Evolutionary conservation across 2,329 filamentous ascomycete genomes (phyloP), one percentile per base, ranked within the genome.

Genomic region (Alternaria gansuensis): DNA sequence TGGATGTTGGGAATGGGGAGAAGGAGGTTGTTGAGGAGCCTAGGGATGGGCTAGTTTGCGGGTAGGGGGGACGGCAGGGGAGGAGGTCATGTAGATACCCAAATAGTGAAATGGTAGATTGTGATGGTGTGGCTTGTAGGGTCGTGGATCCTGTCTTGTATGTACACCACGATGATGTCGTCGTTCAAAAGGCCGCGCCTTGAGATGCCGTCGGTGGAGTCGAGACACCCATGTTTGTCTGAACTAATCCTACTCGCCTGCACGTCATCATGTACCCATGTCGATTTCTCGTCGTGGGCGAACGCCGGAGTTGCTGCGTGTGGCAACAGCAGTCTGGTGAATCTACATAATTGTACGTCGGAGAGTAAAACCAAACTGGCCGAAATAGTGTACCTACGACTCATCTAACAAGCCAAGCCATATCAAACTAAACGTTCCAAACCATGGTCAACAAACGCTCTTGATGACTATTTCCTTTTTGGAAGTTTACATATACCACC

Each of bases 1-100:
- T 60, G 2, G 51, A 56, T 49, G 48, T 5, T 29, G 57, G 41
- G 31, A 46, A 37, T 28, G 45, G n/a, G 64, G 60, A 71, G 59
- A 63, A 48, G 17, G 57, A 45, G 43, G 57, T 68, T 50, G 69
- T 77, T 4, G 79, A 81, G 65, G 72, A 79, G 62, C 78, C 77
- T n/a, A 79, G 73, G 61, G 79, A 81, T 54, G 80, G 80, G 3
- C 60, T 82, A 58, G 78, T 82, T 8, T 81, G 78, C 70, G 79
- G 79, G 4, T 40, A 28, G 26, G 26, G 26, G 8, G 26, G 26
- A 28, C 26, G 26, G 26, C 26, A 28, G 9, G 37, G 17, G 37
- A 39, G 31, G 11, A 39, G 37, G 9, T 17, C 17, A 17, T 23
- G 37, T 40, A 40, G 37, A 40, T 40, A 40, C 37, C 37, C 37